Conservation (phyloP, 2,329 filamentous ascomycete species). For the Rhynchosporium secalis region DNA sequence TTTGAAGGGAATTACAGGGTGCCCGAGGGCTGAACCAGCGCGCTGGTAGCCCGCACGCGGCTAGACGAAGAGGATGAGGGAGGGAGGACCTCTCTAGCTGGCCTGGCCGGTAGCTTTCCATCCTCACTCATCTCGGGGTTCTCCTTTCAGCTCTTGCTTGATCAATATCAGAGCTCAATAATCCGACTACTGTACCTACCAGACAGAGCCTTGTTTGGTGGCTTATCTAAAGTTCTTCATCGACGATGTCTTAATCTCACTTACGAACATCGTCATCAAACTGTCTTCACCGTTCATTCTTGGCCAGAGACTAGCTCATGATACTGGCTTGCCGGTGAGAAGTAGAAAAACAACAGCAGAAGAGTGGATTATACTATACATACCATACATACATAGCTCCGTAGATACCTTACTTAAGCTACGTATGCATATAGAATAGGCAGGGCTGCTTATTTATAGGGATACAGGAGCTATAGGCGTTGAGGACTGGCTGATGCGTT, state of each 20-base stretch:
- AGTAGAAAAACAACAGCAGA: neutral
- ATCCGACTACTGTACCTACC: too few species aligned
- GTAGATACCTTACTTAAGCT: too few species aligned
- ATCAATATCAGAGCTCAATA: neutral
- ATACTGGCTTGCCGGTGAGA: constrained; percentile 8
- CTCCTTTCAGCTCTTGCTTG: neutral
- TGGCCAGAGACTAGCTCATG: neutral
- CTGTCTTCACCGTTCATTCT: constrained; percentile 4
- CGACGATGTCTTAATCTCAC: too few species aligned
- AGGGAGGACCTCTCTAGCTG: neutral
- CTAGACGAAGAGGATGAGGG: neutral
- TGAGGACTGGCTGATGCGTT: neutral
- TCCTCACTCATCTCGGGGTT: too few species aligned
- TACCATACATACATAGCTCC: too few species aligned
- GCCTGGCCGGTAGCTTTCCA: too few species aligned
- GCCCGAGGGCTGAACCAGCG: constrained; percentile 10
- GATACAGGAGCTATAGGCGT: too few species aligned
- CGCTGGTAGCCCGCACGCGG: constrained; percentile 6
- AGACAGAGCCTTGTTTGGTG: too few species aligned
- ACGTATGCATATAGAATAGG: neutral
- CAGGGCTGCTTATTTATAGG: neutral
- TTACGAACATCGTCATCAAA: constrained; percentile 2
- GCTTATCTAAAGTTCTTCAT: neutral
- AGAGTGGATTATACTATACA: neutral
- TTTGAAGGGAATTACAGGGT: constrained; percentile 6